A percentile compares a stretch with the other conserved stretches of the same genome.
phyloP scores from a whole-genome alignment of 1,139 yeast genomes.

The Saccharomyces pastorianus region DNA sequence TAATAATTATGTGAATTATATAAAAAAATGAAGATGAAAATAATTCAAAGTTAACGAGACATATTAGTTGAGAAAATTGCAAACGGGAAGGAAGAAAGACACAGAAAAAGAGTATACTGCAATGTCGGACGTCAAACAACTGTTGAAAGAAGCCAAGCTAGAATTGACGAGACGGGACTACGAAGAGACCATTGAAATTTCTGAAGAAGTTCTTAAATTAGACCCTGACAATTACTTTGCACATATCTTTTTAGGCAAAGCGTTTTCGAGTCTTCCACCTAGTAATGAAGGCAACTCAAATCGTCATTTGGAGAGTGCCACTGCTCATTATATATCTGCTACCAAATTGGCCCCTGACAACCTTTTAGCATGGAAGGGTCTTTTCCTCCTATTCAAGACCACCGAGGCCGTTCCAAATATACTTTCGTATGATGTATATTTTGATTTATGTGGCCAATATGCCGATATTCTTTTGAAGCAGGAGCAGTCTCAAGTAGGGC shows the following conservation, averaged over 20 bases:
- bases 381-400: conserved; percentile 36
- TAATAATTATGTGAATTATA: not conserved
- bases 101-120: too few species aligned
- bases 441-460: conserved; percentile 39
- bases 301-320: conserved; percentile 34
- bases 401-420: conserved; percentile 23
- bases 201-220: conserved; percentile 42
- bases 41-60: too few species aligned
- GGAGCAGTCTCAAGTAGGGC: conserved; percentile 41
- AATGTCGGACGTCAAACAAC: conserved; percentile 36
- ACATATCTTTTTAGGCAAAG: conserved; percentile 43
- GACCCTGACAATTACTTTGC: conserved; percentile 62
- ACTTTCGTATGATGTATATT: conserved; percentile 38
- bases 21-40: too few species aligned
- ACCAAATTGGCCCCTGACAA: conserved; percentile 47
- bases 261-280: conserved; percentile 19
- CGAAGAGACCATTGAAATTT: conserved; percentile 47
- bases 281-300: not conserved
- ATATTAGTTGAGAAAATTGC: too few species aligned
- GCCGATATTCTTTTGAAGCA: conserved; percentile 34
- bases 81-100: too few species aligned
- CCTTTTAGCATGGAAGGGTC: conserved; percentile 76
- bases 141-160: conserved; percentile 51
- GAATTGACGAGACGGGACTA: conserved; percentile 53
- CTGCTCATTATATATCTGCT: conserved; percentile 47